A percentile compares a stretch with the other conserved stretches of the same genome.
These are phyloP conservation scores for Schizothecium vesticola DNA, from an alignment of 495 filamentous ascomycete genomes.

Conservation along the genomic window DNA sequence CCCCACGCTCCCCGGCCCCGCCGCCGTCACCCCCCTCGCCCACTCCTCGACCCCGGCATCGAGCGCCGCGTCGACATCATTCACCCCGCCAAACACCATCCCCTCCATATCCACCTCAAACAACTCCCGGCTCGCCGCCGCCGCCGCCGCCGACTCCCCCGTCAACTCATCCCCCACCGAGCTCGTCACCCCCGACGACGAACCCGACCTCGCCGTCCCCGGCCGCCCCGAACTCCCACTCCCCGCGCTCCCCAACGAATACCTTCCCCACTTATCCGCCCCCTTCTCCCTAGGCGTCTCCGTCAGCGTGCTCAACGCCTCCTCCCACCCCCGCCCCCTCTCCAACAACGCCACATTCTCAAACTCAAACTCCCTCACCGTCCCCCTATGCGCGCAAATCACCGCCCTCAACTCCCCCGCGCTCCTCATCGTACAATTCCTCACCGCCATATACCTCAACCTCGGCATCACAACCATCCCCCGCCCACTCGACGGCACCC, in stretches of 20 bases:
- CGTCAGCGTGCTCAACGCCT: conserved; percentile 63
- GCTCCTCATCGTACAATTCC: conserved; percentile 57
- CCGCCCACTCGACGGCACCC: conserved; percentile 38
- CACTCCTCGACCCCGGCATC: conserved; percentile 40
- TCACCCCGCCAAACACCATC: conserved; percentile 28
- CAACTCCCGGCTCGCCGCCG: conserved; percentile 36
- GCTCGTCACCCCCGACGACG: conserved; percentile 19
- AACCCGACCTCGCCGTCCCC: conserved; percentile 18
- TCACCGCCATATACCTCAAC: conserved; percentile 57
- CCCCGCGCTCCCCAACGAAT: conserved; percentile 27
- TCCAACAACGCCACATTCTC: conserved; percentile 58
- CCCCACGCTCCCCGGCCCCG: conserved; percentile 18
- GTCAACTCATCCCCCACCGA: conserved; percentile 26
- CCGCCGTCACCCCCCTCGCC: conserved; percentile 47
- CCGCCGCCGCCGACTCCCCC: conserved; percentile 38
- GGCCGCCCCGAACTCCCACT: conserved; percentile 12
- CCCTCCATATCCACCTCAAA: conserved; percentile 38
- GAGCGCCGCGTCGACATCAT: conserved; percentile 28
- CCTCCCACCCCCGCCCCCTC: conserved; percentile 56
- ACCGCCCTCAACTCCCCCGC: conserved; percentile 60
- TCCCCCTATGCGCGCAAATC: conserved; percentile 53
- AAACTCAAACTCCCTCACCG: conserved; percentile 66
- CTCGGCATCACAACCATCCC: conserved; percentile 50
- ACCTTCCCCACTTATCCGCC: conserved; percentile 42
- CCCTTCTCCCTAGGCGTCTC: conserved; percentile 32